phyloP scores from a whole-genome alignment of 2,329 filamentous ascomycete genomes.

The Pseudocercospora macadamiae region DNA sequence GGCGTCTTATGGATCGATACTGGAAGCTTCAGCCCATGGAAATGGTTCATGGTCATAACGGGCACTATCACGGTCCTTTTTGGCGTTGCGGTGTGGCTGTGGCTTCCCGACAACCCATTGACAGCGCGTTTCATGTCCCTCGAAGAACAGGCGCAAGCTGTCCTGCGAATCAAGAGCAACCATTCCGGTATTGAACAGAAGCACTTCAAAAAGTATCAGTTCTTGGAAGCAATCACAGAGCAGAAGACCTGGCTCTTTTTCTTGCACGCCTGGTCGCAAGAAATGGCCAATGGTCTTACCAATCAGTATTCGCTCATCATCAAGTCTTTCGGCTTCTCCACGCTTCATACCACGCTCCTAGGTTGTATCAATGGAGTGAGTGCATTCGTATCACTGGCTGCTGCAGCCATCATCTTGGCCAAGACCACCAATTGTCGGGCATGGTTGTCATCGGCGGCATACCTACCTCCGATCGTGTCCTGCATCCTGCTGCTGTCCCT shows the following conservation, averaged over 20 bases:
- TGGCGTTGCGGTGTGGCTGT: constrained; percentile 32
- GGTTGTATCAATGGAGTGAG: constrained; percentile 26
- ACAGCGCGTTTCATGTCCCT: constrained; percentile 38
- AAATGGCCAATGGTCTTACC: constrained; percentile 45
- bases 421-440: constrained; percentile 35
- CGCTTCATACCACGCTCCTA: constrained; percentile 40
- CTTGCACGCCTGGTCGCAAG: constrained; percentile 41
- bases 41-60: constrained; percentile 27
- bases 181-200: constrained; percentile 45
- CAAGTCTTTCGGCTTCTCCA: constrained; percentile 50
- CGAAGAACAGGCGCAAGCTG: constrained; percentile 40
- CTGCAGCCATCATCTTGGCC: constrained; percentile 36
- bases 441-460: constrained; percentile 39
- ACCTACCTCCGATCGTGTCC: constrained; percentile 43
- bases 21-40: constrained; percentile 21
- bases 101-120: constrained; percentile 41
- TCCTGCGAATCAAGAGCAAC: constrained; percentile 42
- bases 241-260: constrained; percentile 43
- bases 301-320: constrained; percentile 51
- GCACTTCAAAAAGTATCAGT: constrained; percentile 40
- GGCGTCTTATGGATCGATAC: constrained; percentile 25
- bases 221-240: constrained; percentile 40
- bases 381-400: constrained; percentile 27
- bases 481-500: constrained; percentile 42
- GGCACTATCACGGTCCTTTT: constrained; percentile 22